Evolutionary conservation across 2,329 filamentous ascomycete species (phyloP), one percentile per base, ranked within the genome.

Genomic region (Colletotrichum sp.): DNA sequence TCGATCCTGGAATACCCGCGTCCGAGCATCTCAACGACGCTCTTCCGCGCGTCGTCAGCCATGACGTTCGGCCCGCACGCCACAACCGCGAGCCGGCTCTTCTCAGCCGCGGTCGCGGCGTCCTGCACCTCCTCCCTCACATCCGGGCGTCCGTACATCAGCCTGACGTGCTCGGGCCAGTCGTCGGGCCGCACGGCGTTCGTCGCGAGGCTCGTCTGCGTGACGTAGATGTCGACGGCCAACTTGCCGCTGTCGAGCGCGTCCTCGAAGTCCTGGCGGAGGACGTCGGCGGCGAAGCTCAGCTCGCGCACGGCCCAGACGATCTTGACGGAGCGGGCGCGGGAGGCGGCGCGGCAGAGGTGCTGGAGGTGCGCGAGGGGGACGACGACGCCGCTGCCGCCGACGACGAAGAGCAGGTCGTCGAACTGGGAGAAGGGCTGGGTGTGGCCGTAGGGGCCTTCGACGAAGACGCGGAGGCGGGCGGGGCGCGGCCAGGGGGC

Each of bases 241-340:
- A 88, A 52, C 28, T 81, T 83, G 1, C 78, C 75, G 24, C 78
- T 79, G 3, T 80, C 79, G 1, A 85, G 43, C 0, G 80, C 78
- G 1, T 81, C 79, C 28, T 78, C 75, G 2, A 87, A 79, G 58
- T 87, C 84, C 0, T 79, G 80, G 0, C 76, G 70, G 2, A 87
- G 48, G 0, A 87, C 82, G 1, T 85, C 83, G 0, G 78, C 75
- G 0, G 83, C 85, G 8, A 88, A 84, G 0, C 77, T 81, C 0
- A 83, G 78, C 77, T 88, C 85, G 16, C 87, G 82, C 1, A 87
- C 85, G 3, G 87, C 85, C 87, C 87, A 88, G 76, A 87, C 81
- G 5, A 88, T 80, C 16, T 81, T 82, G 0, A 87, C 77, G 1
- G 79, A 79, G 26, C 76, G 78, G 0, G 80, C 78, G 2, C 70